Evolutionary conservation across 225 moss, liverwort and hornwort genomes (phyloP).

Genomic region (Thuidium tamariscinum): DNA sequence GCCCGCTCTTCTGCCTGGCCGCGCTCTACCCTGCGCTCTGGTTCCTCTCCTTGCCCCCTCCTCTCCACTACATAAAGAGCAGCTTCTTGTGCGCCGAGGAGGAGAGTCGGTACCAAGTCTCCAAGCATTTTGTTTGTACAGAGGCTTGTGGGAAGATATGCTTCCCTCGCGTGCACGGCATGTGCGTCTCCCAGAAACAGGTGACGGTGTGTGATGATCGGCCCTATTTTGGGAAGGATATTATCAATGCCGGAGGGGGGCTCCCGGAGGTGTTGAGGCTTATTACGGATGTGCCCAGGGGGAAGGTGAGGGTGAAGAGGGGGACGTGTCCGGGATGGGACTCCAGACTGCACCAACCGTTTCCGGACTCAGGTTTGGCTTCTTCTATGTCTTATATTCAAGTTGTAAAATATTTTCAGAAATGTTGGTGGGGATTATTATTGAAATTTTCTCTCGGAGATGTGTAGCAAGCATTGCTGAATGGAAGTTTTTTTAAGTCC

Average conservation of each 20-base stretch:
- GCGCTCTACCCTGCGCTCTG: conserved; percentile 34
- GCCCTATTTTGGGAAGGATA: conserved; percentile 22
- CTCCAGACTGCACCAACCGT: conserved; percentile 21
- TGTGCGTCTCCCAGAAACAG: conserved; percentile 42
- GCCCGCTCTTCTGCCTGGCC: conserved; percentile 27
- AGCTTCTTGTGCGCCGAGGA: conserved; percentile 14
- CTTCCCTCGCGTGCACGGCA: conserved; percentile 53
- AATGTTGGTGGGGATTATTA: neutral
- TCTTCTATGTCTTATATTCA: neutral
- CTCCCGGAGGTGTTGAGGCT: conserved; percentile 38
- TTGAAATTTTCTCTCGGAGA: neutral
- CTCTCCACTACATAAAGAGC: conserved; percentile 10
- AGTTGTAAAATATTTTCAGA: neutral
- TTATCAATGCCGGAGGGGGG: conserved; percentile 30
- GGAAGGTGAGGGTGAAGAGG: conserved; percentile 36
- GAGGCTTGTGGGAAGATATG: conserved; percentile 49
- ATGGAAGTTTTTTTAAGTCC: neutral
- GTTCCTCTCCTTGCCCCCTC: conserved; percentile 45
- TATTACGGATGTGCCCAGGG: conserved; percentile 30
- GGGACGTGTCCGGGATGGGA: conserved; percentile 55
- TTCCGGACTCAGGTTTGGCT: conserved; percentile 15
- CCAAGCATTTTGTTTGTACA: conserved; percentile 34
- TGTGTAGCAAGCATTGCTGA: neutral
- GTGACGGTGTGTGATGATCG: conserved; percentile 45
- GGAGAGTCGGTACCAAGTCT: conserved; percentile 11